A percentile compares a stretch with the other conserved stretches of the same genome.
Evolutionary conservation across 179 eudicot species (phyloP).

Genomic region (Heliamphora ciliata): DNA sequence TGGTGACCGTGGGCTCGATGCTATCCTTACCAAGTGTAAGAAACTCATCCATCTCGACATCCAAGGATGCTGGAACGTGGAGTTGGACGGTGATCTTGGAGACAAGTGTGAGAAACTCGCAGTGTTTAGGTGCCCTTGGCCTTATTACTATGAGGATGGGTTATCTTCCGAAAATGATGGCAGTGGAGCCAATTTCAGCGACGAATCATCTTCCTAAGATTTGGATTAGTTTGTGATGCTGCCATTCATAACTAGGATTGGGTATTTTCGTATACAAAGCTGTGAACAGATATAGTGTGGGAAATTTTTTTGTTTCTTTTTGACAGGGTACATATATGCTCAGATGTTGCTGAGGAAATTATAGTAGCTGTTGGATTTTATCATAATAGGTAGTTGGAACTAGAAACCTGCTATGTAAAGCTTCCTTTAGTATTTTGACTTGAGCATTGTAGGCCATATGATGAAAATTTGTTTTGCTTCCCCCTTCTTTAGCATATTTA

Average conservation of each 20-base stretch:
- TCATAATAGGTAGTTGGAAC: not conserved
- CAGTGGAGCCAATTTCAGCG: not conserved
- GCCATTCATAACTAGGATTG: not conserved
- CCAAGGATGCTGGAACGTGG: constrained; percentile 22
- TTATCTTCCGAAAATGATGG: not conserved
- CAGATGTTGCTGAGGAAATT: not conserved
- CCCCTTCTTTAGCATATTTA: too few relatives aligned
- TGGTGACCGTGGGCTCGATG: constrained; percentile 18
- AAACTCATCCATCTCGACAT: constrained; percentile 22
- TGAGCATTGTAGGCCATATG: not conserved
- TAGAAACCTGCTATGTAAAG: not conserved
- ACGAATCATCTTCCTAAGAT: not conserved
- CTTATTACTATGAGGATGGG: constrained; percentile 9
- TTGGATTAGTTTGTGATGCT: constrained; percentile 5
- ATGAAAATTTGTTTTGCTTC: too few relatives aligned
- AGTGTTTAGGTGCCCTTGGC: constrained; percentile 17
- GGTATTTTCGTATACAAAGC: not conserved
- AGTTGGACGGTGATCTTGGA: constrained; percentile 12
- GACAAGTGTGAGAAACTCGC: constrained; percentile 10
- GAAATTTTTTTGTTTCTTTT: not conserved
- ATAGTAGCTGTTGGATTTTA: not conserved
- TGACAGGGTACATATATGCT: not conserved
- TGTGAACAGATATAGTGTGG: not conserved
- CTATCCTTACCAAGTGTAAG: constrained; percentile 17
- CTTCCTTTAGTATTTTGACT: not conserved